Evolutionary conservation across 148 eudicot species (phyloP), one percentile per base, ranked within the genome.

Genomic region (Fagopyrum esculentum): DNA sequence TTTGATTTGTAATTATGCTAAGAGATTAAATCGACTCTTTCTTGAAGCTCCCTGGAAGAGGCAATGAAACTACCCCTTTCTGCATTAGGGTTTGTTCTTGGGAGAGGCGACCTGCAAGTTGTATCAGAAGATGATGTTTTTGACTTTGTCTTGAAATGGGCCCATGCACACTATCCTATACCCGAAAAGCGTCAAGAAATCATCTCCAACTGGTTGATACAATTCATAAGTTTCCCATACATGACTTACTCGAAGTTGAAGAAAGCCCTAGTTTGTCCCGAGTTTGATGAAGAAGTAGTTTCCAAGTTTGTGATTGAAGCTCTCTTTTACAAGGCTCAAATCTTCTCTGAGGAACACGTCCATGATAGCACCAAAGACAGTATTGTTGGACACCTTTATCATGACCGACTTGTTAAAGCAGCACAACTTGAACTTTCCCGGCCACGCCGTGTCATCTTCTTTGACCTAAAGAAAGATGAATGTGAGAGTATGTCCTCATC

Each of bases 241-340:
- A 82, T 90, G 97, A 83, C 89, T 40, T 88, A 87, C 77, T 82
- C 90, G 35, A 92, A 92, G 79, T 86, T 92, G 47, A 84, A 84
- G 81, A 88, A 90, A 74, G 91, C 83, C 56, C 79, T 90, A 30
- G 82, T 85, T 29, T 88, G 90, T 81, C 81, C 82, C 2, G 95
- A 92, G 75, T 87, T 90, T 78, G 95, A 90, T 75, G 89, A 88
- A 6, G 97, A 90, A 71, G 84, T 82, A 5, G 85, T 93, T 7
- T 84, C 91, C 54, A 92, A 92, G 79, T 86, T 82, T n/a, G 96
- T 92, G 52, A 76, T 90, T 15, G 93, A 92, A 61, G 95, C 97
- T 29, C 88, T 92, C 29, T 90, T 92, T 51, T 92, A 86, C 85
- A 92, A 88, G 71, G 87, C 91, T 0, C 93, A 92, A 85, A 89